These are phyloP conservation scores for Solanum sejunctum DNA, from an alignment of 257 asterid genomes.

Conservation along the genomic window DNA sequence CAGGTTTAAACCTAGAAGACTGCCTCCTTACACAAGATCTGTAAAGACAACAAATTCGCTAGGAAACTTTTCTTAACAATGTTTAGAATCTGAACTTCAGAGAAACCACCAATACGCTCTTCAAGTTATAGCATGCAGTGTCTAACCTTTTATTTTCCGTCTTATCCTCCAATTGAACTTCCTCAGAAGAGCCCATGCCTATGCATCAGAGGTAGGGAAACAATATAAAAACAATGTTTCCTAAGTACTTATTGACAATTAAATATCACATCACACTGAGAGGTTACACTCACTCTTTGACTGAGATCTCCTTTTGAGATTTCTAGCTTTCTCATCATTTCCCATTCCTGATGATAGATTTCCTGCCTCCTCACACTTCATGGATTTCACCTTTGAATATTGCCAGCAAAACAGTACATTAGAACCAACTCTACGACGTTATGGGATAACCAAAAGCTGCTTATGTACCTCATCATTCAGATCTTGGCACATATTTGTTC, in stretches of 20 bases:
- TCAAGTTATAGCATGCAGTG: not conserved
- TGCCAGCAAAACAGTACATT: not conserved
- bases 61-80: not conserved
- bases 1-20: constrained; percentile 12
- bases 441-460: not conserved
- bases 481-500: constrained; percentile 2
- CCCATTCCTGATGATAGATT: constrained; percentile 10
- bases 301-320: constrained; percentile 13
- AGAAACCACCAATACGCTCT: not conserved
- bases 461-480: constrained; percentile 31
- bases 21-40: constrained; percentile 16
- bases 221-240: not conserved
- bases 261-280: not conserved
- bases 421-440: not conserved
- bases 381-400: constrained; percentile 14
- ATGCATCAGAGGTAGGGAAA: not conserved
- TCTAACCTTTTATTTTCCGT: constrained; percentile 39
- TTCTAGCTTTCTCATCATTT: constrained; percentile 16
- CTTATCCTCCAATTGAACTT: constrained; percentile 16
- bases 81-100: not conserved
- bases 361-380: constrained; percentile 7
- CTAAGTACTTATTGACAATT: not conserved
- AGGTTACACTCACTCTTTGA: constrained; percentile 31
- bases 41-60: not conserved
- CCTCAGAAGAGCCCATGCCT: constrained; percentile 29